Evolutionary conservation across 768 basidiomycete species (phyloP).

Genomic region (Phaeotremella skinneri): DNA sequence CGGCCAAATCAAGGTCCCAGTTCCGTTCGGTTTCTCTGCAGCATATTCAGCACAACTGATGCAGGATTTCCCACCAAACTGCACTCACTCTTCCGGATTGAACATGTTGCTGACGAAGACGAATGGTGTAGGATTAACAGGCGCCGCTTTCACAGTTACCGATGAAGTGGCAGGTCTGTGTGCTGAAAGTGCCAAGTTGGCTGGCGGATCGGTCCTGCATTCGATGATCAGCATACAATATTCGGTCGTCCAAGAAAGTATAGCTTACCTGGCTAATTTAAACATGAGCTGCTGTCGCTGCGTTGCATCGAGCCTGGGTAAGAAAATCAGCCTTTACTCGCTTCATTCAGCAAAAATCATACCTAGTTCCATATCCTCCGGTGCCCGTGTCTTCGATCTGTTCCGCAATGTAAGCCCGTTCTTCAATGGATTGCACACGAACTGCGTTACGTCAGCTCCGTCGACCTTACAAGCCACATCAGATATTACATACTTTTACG

Average conservation of each 20-base stretch:
- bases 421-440: conserved; percentile 36
- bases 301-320: conserved; percentile 92
- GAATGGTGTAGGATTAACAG: conserved; percentile 69
- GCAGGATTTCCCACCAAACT: conserved; percentile 2
- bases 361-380: conserved; percentile 53
- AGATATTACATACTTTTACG: conserved; percentile 64
- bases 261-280: conserved; percentile 82
- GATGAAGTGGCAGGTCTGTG: conserved; percentile 13
- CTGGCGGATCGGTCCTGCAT: conserved; percentile 55
- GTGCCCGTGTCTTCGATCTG: conserved; percentile 74
- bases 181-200: conserved; percentile 16
- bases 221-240: background rate
- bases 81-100: conserved; percentile 82
- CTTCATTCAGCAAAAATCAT: conserved; percentile 17
- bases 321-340: background rate
- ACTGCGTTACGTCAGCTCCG: conserved; percentile 20
- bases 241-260: background rate
- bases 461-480: background rate
- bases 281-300: conserved; percentile 99
- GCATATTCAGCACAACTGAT: conserved; percentile 2
- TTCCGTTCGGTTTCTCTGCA: conserved; percentile 87
- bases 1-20: conserved; percentile 94
- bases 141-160: conserved; percentile 66
- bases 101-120: conserved; percentile 95
- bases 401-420: conserved; percentile 31